These are phyloP conservation scores for Scutellaria barbata DNA, from an alignment of 257 asterid species.

Conservation along the genomic window DNA sequence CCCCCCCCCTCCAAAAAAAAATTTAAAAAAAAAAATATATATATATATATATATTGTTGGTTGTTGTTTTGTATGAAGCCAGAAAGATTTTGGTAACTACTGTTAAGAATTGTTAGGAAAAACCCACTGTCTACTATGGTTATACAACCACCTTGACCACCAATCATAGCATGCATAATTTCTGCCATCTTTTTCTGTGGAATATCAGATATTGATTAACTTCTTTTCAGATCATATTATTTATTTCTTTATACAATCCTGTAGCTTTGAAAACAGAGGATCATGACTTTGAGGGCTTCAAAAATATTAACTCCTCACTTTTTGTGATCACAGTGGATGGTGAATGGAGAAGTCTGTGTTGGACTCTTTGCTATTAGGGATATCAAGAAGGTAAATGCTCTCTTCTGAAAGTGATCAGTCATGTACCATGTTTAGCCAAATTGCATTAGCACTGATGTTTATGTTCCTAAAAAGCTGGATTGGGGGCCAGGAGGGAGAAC, in stretches of 20 bases:
- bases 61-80: slow-evolving; percentile 16
- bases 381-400: slow-evolving; percentile 72
- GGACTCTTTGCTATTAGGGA: slow-evolving; percentile 86
- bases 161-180: slow-evolving; percentile 14
- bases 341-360: slow-evolving; percentile 92
- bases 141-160: not conserved
- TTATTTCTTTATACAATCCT: slow-evolving; percentile 11
- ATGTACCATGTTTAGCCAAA: slow-evolving; percentile 18
- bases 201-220: not conserved
- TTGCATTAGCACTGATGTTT: slow-evolving; percentile 15
- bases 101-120: slow-evolving; percentile 11
- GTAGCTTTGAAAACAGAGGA: slow-evolving; percentile 20
- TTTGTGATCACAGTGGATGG: slow-evolving; percentile 79
- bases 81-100: not conserved
- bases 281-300: slow-evolving; percentile 20
- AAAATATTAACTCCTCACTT: slow-evolving; percentile 28
- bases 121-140: not conserved
- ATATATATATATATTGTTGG: not conserved
- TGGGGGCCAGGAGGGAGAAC: slow-evolving; percentile 5
- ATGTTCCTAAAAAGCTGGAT: slow-evolving; percentile 10
- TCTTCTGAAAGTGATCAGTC: slow-evolving; percentile 19
- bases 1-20: not conserved
- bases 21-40: no score
- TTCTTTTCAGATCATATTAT: not conserved
- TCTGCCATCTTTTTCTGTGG: not conserved